Conservation (phyloP, 495 filamentous ascomycete species). For the Trichoderma reesei region DNA sequence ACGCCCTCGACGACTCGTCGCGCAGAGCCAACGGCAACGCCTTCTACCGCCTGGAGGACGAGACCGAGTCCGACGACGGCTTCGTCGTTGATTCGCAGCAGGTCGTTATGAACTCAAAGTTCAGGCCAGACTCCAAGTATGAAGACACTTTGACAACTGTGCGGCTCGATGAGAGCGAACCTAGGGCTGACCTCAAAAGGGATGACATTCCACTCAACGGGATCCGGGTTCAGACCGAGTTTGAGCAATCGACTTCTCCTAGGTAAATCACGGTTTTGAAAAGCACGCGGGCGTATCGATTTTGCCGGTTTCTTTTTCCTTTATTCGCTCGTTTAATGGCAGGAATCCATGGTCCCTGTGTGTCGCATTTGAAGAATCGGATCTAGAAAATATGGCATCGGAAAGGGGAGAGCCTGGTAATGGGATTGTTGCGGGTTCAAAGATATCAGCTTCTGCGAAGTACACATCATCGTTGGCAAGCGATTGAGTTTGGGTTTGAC, state of each 20-base stretch:
- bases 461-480: too few species aligned
- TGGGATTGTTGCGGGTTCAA: too few species aligned
- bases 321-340: too few species aligned
- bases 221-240: slow-evolving; percentile 9
- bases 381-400: too few species aligned
- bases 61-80: slow-evolving; percentile 2
- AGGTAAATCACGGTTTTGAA: not conserved
- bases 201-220: slow-evolving; percentile 6
- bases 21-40: not conserved
- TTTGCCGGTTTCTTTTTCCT: too few species aligned
- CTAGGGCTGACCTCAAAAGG: not conserved
- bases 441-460: too few species aligned
- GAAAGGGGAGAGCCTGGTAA: too few species aligned
- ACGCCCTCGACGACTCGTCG: not conserved
- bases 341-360: too few species aligned
- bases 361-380: too few species aligned
- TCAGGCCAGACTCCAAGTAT: slow-evolving; percentile 6
- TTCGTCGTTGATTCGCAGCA: not conserved
- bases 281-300: too few species aligned
- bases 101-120: not conserved
- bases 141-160: not conserved
- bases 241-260: slow-evolving; percentile 4
- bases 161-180: not conserved
- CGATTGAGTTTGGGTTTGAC: too few species aligned
- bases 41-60: slow-evolving; percentile 4